Evolutionary conservation across 208 protist species (phyloP).

Genomic region (Eutreptiella sp.): DNA sequence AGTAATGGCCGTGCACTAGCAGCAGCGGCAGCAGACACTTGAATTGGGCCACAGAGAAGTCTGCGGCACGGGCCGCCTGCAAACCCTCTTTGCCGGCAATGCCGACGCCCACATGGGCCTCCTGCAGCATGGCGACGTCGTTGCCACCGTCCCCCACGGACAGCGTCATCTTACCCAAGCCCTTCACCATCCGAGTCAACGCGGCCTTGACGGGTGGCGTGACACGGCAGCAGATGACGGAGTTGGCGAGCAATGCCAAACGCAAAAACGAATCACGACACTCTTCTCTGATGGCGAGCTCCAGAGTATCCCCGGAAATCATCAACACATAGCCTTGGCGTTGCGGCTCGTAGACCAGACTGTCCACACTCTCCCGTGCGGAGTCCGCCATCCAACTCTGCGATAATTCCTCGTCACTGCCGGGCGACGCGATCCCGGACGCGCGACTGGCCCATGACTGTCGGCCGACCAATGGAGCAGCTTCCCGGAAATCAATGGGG

Average conservation of each 20-base stretch:
- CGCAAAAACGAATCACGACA: slow-evolving; percentile 32
- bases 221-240: slow-evolving; percentile 87
- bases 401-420: slow-evolving; percentile 18
- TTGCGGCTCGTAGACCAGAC: background rate
- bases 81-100: slow-evolving; percentile 81
- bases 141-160: slow-evolving; percentile 90
- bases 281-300: background rate
- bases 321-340: too few relatives aligned
- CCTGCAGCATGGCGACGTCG: slow-evolving; percentile 90
- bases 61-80: slow-evolving; percentile 81
- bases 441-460: too few relatives aligned
- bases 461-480: too few relatives aligned
- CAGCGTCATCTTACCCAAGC: slow-evolving; percentile 63
- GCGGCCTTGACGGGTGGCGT: slow-evolving; percentile 85
- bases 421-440: too few relatives aligned
- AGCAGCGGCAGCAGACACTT: slow-evolving; percentile 78
- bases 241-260: slow-evolving; percentile 52
- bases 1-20: slow-evolving; percentile 87
- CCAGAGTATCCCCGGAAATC: background rate
- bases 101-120: slow-evolving; percentile 81
- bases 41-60: slow-evolving; percentile 87
- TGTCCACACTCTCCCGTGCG: background rate
- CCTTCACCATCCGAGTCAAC: slow-evolving; percentile 64
- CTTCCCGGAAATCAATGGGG: too few relatives aligned
- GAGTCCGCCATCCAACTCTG: too few relatives aligned